These are phyloP conservation scores for Nakazawaea ernobii DNA, from an alignment of 805 yeast species.

Conservation along the genomic window DNA sequence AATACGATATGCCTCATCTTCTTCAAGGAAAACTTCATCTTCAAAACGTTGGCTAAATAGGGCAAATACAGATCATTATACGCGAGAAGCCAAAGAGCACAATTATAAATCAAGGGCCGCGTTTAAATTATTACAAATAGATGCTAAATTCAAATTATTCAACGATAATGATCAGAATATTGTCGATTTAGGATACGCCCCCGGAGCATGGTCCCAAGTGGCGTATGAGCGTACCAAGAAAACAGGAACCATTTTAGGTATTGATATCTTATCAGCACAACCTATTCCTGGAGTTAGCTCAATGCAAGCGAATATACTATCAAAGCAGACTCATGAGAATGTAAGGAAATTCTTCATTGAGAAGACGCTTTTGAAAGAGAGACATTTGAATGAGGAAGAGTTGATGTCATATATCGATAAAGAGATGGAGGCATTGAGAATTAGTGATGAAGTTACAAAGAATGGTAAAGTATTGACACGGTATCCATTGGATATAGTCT, in stretches of 20 bases:
- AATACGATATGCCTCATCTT: conserved; percentile 5
- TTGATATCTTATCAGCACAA: conserved; percentile 69
- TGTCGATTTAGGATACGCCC: conserved; percentile 88
- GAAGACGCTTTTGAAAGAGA: conserved; percentile 15
- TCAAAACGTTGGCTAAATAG: conserved; percentile 73
- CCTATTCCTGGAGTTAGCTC: conserved; percentile 81
- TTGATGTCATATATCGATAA: conserved; percentile 23
- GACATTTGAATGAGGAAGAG: conserved; percentile 14
- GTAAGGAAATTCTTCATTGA: conserved; percentile 45
- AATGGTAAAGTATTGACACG: conserved; percentile 4
- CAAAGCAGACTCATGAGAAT: conserved; percentile 52
- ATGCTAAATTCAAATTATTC: conserved; percentile 58
- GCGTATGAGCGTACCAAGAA: conserved; percentile 49
- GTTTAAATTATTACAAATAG: conserved; percentile 73
- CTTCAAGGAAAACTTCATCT: conserved; percentile 32
- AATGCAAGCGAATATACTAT: conserved; percentile 83
- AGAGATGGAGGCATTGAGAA: conserved; percentile 16
- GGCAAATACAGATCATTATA: conserved; percentile 57
- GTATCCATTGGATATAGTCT: conserved; percentile 54
- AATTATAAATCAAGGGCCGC: conserved; percentile 85
- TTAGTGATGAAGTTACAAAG: conserved; percentile 12
- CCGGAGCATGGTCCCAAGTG: conserved; percentile 93
- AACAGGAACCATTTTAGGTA: conserved; percentile 63
- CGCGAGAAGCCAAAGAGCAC: conserved; percentile 58
- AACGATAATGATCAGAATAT: conserved; percentile 41